Evolutionary conservation across 2,329 filamentous ascomycete genomes (phyloP).

Genomic region (Cytospora piceae): DNA sequence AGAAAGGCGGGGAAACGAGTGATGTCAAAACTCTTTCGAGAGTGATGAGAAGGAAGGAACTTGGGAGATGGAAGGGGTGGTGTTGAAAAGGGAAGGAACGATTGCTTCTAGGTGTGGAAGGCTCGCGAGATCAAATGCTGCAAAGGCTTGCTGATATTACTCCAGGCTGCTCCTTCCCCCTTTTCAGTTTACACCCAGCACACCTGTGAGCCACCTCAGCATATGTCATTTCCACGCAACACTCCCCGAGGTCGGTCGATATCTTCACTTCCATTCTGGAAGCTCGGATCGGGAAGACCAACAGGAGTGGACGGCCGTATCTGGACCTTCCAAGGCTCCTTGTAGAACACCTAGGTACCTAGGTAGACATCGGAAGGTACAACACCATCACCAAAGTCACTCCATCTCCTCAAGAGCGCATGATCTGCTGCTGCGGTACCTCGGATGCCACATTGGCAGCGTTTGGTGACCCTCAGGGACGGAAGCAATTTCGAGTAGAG

Average conservation of each 20-base stretch:
- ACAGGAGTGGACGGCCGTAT: neutral
- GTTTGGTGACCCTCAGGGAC: neutral
- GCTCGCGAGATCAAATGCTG: neutral
- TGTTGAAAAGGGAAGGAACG: conserved; percentile 27
- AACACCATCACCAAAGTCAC: neutral
- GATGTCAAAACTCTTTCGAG: neutral
- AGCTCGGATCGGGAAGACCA: neutral
- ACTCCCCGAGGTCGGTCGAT: neutral
- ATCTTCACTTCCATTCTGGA: neutral
- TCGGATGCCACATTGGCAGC: conserved; percentile 8
- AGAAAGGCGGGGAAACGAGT: conserved; percentile 18
- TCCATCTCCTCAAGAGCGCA: conserved; percentile 21
- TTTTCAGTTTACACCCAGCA: neutral
- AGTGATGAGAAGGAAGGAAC: conserved; percentile 16
- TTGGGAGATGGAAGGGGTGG: conserved; percentile 19
- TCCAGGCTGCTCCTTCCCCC: conserved; percentile 7
- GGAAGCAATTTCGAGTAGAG: neutral
- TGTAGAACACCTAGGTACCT: too few species aligned
- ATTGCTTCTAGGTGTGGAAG: conserved; percentile 12
- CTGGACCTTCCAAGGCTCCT: neutral
- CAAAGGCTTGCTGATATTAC: neutral
- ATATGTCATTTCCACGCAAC: neutral
- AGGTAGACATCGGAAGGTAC: neutral
- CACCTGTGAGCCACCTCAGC: neutral
- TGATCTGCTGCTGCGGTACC: conserved; percentile 16